phyloP scores from a whole-genome alignment of 495 filamentous ascomycete genomes.

The Penicillium cosmopolitanum region DNA sequence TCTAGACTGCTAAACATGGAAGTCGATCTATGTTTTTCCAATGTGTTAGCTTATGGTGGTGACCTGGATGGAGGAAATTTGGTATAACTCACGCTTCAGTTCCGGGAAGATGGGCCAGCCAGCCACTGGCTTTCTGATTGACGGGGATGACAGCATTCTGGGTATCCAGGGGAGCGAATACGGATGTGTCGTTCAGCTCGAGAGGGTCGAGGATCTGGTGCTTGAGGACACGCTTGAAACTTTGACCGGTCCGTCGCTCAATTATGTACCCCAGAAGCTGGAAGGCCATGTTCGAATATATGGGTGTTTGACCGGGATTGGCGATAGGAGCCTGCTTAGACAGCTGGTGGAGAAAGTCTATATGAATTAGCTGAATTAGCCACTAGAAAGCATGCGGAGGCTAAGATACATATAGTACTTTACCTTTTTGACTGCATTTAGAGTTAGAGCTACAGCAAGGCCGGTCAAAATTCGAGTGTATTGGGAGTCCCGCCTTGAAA shows the following conservation, averaged over 20 bases:
- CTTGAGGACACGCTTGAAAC: slow-evolving; percentile 46
- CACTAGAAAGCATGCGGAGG: background rate
- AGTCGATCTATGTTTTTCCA: slow-evolving; percentile 24
- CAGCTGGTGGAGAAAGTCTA: slow-evolving; percentile 15
- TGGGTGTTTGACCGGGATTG: slow-evolving; percentile 39
- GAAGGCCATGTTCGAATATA: slow-evolving; percentile 61
- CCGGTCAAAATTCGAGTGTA: background rate
- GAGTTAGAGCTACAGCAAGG: slow-evolving; percentile 12
- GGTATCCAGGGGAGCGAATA: slow-evolving; percentile 37
- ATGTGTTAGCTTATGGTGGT: slow-evolving; percentile 4
- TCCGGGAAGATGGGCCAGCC: slow-evolving; percentile 21
- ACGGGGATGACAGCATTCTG: slow-evolving; percentile 47
- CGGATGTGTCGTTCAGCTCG: slow-evolving; percentile 43
- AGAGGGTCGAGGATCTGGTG: slow-evolving; percentile 43
- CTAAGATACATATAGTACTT: background rate
- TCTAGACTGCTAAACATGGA: slow-evolving; percentile 34
- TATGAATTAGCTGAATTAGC: background rate
- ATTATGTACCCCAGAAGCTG: slow-evolving; percentile 58
- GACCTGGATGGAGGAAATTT: background rate
- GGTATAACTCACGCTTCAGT: slow-evolving; percentile 25
- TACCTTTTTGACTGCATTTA: slow-evolving; percentile 16
- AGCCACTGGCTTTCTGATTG: slow-evolving; percentile 22
- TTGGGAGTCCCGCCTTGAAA: slow-evolving; percentile 3
- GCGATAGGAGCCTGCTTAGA: slow-evolving; percentile 7
- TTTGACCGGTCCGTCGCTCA: slow-evolving; percentile 50